Evolutionary conservation across 139 green algal genomes (phyloP).

Genomic region (Gonium pectorale): DNA sequence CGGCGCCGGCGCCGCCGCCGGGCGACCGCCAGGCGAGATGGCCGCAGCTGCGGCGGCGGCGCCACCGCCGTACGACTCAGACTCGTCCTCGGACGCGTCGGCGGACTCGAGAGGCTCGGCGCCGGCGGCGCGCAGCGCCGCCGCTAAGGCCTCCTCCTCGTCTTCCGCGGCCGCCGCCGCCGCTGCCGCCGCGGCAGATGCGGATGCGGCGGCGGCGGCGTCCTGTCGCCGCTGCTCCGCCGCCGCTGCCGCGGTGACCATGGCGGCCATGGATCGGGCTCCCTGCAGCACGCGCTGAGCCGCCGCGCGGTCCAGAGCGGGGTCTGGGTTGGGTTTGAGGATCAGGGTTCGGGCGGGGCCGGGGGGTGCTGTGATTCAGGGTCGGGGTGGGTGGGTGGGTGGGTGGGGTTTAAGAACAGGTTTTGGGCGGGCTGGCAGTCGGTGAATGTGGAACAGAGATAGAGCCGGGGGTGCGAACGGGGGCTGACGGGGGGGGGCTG

Average conservation of each 20-base stretch:
- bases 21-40: not conserved
- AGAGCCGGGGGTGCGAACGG: too few relatives aligned
- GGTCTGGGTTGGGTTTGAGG: not conserved
- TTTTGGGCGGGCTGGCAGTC: too few relatives aligned
- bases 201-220: not conserved
- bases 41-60: not conserved
- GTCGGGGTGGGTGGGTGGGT: too few relatives aligned
- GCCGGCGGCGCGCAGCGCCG: not conserved
- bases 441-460: too few relatives aligned
- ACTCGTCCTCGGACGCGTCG: not conserved
- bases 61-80: not conserved
- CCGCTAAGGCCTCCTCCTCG: conserved; percentile 18
- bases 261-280: conserved; percentile 42
- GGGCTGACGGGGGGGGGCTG: too few relatives aligned
- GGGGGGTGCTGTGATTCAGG: too few relatives aligned
- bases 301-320: conserved; percentile 35
- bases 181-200: conserved; percentile 18
- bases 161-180: not conserved
- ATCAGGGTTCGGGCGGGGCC: too few relatives aligned
- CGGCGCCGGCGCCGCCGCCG: not conserved
- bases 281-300: conserved; percentile 42
- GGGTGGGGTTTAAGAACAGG: too few relatives aligned
- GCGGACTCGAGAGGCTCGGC: conserved; percentile 1
- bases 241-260: not conserved
- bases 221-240: not conserved